These are phyloP conservation scores for Tulasnella sp. DNA, from an alignment of 768 basidiomycete species.

Conservation along the genomic window DNA sequence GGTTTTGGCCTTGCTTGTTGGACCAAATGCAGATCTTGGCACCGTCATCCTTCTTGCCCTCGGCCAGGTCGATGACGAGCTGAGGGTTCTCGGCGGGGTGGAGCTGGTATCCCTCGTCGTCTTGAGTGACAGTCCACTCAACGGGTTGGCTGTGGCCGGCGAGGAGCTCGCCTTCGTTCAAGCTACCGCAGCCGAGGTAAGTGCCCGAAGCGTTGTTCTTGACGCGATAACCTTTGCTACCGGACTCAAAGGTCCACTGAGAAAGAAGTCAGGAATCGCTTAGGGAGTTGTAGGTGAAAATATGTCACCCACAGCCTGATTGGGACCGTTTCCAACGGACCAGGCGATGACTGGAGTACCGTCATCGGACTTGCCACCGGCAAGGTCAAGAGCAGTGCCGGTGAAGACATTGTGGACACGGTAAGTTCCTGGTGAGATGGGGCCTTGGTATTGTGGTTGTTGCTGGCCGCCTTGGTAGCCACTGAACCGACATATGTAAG, in stretches of 20 bases:
- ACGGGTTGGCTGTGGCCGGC: not conserved
- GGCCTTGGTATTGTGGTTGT: not conserved
- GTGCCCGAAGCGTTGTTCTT: not conserved
- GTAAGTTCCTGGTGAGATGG: not conserved
- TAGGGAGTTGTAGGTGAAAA: not conserved
- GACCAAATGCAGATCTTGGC: conserved; percentile 6
- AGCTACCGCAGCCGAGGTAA: not conserved
- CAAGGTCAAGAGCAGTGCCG: conserved; percentile 2
- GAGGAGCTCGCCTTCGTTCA: not conserved
- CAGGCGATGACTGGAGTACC: conserved; percentile 6
- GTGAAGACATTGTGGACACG: not conserved
- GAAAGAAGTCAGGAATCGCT: not conserved
- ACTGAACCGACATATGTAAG: not conserved
- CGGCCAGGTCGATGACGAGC: conserved; percentile 2
- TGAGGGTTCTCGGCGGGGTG: conserved; percentile 1
- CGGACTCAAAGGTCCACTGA: not conserved
- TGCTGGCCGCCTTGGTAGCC: not conserved
- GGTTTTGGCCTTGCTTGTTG: not conserved
- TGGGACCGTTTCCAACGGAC: not conserved
- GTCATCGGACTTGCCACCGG: not conserved
- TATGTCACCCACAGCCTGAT: not conserved
- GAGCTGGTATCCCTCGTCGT: not conserved
- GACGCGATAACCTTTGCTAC: not conserved
- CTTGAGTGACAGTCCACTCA: not conserved
- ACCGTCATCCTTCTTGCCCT: not conserved